Evolutionary conservation across 169 alveolate species (phyloP).

Genomic region (Eimeria sp.): DNA sequence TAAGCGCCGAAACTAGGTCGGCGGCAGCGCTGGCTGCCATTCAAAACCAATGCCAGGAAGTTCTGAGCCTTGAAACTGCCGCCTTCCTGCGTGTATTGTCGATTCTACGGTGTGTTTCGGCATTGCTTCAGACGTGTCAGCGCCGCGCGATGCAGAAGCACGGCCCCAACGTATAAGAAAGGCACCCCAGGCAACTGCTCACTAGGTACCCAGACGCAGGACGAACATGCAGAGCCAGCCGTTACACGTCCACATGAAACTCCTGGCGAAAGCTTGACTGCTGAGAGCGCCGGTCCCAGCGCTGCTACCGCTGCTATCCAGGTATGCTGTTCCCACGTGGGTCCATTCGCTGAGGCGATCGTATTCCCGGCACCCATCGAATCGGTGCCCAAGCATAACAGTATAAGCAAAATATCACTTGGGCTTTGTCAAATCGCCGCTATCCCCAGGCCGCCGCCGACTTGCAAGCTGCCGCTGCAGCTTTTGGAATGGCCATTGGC

Average conservation of each 20-base stretch:
- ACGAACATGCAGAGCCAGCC: neutral
- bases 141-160: constrained; percentile 11
- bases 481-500: constrained; percentile 55
- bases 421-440: neutral
- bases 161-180: neutral
- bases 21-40: neutral
- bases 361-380: neutral
- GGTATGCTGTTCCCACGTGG: neutral
- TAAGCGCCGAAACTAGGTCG: neutral
- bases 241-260: neutral
- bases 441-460: constrained; percentile 51
- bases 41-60: neutral
- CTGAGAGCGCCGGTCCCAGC: neutral
- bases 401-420: neutral
- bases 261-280: neutral
- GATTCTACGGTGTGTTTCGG: neutral
- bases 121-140: neutral
- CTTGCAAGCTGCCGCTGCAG: constrained; percentile 67
- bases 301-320: constrained; percentile 30
- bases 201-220: neutral
- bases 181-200: neutral
- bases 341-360: neutral
- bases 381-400: neutral
- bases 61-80: neutral
- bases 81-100: neutral